Evolutionary conservation across 163 green algal species (phyloP).

Genomic region (Chlamydomonas reinhardtii): DNA sequence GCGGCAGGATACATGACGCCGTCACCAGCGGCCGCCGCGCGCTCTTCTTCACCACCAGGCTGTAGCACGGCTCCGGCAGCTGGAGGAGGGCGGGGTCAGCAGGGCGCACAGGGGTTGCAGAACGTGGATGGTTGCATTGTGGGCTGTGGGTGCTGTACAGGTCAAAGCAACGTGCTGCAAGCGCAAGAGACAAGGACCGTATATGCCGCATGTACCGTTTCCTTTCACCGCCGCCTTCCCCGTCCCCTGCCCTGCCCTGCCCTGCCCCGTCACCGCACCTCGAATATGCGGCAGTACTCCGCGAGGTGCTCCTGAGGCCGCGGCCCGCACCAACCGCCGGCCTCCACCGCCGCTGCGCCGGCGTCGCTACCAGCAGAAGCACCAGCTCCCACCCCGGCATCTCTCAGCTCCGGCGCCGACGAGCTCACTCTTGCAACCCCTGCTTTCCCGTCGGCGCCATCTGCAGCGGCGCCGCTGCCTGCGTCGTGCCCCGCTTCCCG

Average conservation of each 20-base stretch:
- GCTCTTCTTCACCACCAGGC: conserved; percentile 50
- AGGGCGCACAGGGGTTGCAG: no score
- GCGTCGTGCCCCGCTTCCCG: not conserved
- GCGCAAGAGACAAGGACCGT: not conserved
- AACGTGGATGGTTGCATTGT: no score
- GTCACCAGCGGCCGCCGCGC: conserved; percentile 28
- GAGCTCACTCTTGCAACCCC: not conserved
- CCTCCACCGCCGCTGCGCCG: not conserved
- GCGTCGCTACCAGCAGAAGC: not conserved
- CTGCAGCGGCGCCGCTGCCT: not conserved
- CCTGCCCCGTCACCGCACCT: not conserved
- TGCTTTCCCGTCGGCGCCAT: not conserved
- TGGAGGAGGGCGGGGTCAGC: not conserved
- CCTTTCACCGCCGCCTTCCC: no score
- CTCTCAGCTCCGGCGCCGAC: not conserved
- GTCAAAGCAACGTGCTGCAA: no score
- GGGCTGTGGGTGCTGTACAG: no score
- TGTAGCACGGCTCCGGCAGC: conserved; percentile 53
- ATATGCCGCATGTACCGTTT: no score
- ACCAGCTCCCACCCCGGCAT: no score
- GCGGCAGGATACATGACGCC: conserved; percentile 49
- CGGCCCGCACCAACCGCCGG: not conserved
- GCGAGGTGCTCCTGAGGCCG: conserved; percentile 26
- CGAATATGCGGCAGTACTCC: conserved; percentile 20
- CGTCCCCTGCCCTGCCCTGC: no score